Evolutionary conservation across 2,329 filamentous ascomycete species (phyloP), one percentile per base, ranked within the genome.

Genomic region (Talaromyces verruculosus): DNA sequence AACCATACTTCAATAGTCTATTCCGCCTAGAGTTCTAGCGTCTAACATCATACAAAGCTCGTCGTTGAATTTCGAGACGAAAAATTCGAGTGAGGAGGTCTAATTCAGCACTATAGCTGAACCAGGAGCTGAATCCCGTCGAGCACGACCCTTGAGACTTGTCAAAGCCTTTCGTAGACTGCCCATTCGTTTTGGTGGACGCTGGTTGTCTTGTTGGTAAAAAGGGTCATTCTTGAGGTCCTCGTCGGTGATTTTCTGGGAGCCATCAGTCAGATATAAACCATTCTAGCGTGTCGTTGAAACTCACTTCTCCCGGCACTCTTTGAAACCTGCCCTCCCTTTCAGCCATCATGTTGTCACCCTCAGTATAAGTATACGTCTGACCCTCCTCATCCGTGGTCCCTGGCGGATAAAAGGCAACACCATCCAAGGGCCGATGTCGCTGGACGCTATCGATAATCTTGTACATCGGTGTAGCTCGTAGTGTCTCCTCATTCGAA

Each of bases 271-370:
- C 39, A 43, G 17, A 11, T 49, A 17, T 33, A 8, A 8, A n/a
- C 22, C 6, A 60, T 39, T 33, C 7, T 53, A 11, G 41, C 15
- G 28, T 25, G 47, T 41, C 7, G 28, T 58, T 10, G 10, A 53
- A 3, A 84, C 89, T 78, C 83, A 95, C 92, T 70, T 91, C 76
- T 60, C 87, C 88, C 3, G 89, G 86, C 82, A 88, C 94, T 57
- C 91, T 86, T 79, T 88, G 90, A 74, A 95, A 97, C 67, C 90
- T 87, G 0, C 80, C 78, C 61, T 72, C 73, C 35, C 77, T 77
- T 72, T 94, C 91, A 60, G 89, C 84, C 89, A 93, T 93, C 75
- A 97, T 82, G 73, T 97, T 92, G 1, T 89, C 85, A n/a, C 93
- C 93, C 73, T 97, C 93, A 72, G 92, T 83, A 72, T 97, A 97